Evolutionary conservation across 2,329 filamentous ascomycete genomes (phyloP).

Genomic region (Pezicula neosporulosa): DNA sequence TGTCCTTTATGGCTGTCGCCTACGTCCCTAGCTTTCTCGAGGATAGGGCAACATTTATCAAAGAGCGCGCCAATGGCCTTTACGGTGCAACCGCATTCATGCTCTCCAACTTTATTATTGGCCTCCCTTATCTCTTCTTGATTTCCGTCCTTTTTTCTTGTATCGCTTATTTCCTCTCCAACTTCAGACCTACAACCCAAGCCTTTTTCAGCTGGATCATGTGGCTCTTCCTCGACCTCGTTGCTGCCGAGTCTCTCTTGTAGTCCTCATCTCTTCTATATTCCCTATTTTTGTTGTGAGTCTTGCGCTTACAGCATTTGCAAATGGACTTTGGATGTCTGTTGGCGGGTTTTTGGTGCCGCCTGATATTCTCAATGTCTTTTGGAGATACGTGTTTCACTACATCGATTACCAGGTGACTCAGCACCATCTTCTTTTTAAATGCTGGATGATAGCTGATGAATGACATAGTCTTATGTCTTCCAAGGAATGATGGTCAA

Average conservation of each 20-base stretch:
- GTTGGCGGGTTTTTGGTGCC: conserved; percentile 80
- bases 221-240: conserved; percentile 81
- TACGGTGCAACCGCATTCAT: conserved; percentile 73
- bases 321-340: conserved; percentile 88
- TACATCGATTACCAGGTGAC: conserved; percentile 79
- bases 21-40: conserved; percentile 84
- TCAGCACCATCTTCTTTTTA: background rate
- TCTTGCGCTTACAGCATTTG: conserved; percentile 76
- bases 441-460: background rate
- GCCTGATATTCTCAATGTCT: conserved; percentile 69
- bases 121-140: conserved; percentile 75
- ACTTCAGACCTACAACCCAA: conserved; percentile 61
- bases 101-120: conserved; percentile 77
- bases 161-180: conserved; percentile 76
- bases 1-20: conserved; percentile 80
- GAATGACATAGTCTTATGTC: conserved; percentile 56
- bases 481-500: conserved; percentile 95
- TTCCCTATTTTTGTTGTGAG: conserved; percentile 79
- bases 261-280: conserved; percentile 70
- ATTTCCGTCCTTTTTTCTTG: conserved; percentile 74
- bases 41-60: conserved; percentile 67
- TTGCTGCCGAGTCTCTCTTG: conserved; percentile 80
- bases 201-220: conserved; percentile 77
- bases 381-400: conserved; percentile 84
- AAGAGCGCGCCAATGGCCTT: conserved; percentile 78